phyloP scores from a whole-genome alignment of 805 yeast species.

The Brettanomyces bruxellensis region DNA sequence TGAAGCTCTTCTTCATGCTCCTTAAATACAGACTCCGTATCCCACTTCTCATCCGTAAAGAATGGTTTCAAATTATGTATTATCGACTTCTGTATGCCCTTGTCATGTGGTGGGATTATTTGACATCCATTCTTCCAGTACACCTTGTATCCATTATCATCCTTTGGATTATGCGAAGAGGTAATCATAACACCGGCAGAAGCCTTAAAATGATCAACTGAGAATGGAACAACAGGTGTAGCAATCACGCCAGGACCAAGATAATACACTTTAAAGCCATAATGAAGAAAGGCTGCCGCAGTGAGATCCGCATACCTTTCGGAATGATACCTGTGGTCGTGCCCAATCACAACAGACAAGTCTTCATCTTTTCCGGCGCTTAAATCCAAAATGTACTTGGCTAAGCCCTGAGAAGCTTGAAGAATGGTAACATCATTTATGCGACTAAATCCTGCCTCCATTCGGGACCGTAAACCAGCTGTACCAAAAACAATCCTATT shows the following conservation, averaged over 20 bases:
- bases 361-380: conserved; percentile 11
- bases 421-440: conserved; percentile 85
- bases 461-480: conserved; percentile 79
- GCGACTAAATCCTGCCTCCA: conserved; percentile 86
- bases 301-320: conserved; percentile 69
- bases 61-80: conserved; percentile 54
- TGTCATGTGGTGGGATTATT: conserved; percentile 87
- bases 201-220: conserved; percentile 54
- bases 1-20: conserved; percentile 20
- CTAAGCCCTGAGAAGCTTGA: conserved; percentile 84
- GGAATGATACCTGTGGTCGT: conserved; percentile 86
- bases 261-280: conserved; percentile 64
- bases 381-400: conserved; percentile 32
- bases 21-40: conserved; percentile 22
- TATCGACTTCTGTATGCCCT: conserved; percentile 58
- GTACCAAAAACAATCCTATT: conserved; percentile 80
- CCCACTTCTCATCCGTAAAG: conserved; percentile 30
- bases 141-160: conserved; percentile 91
- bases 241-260: conserved; percentile 50
- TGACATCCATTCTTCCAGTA: conserved; percentile 93
- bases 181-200: conserved; percentile 88
- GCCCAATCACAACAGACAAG: conserved; percentile 63
- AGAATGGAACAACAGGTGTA: conserved; percentile 91
- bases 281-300: conserved; percentile 59
- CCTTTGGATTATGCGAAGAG: conserved; percentile 79